Evolutionary conservation across 495 filamentous ascomycete species (phyloP), one percentile per base, ranked within the genome.

Genomic region (Cryomyces minteri): DNA sequence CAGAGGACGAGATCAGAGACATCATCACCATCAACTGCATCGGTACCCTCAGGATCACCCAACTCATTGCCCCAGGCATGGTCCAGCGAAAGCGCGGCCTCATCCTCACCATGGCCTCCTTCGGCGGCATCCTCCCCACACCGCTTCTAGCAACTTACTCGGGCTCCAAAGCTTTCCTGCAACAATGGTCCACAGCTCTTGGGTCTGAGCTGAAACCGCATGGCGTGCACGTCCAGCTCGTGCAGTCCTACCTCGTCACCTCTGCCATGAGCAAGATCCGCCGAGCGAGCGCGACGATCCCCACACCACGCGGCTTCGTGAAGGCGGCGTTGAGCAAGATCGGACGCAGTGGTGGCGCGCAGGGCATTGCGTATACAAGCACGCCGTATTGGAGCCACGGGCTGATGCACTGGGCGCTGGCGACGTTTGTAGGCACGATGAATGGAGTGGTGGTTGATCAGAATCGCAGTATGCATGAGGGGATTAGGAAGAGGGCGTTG

Each of bases 261-360:
- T 82, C 80, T 10, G 85, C 90, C 45, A 96, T 99, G 92, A 84
- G 77, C 59, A 99, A 99, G 76, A 73, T 99, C 49, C 76, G 85
- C 49, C 76, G 73, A 44, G 65, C 85, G 1, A 86, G 73, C 52
- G 59, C 76, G 33, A 59, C 83, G 51, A 82, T 94, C 45, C 90
- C 92, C 8, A 84, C 67, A 45, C 82, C 88, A 5, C 80, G 76
- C 59, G 65, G 67, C 38, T 96, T 95, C 59, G 92, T 99, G 12
- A 72, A 72, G 48, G 65, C 81, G 3, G 76, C 79, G 5, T 66
- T 99, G 53, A 66, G 71, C 38, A 94, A 86, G 73, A 73, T 99
- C 50, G 88, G 88, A 5, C 65, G 77, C 39, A 76, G 72, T 52
- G 77, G 85, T 46, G 84, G 82, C 36, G 77, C 79, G 12, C 79